Evolutionary conservation across 148 eudicot species (phyloP), one percentile per base, ranked within the genome.

Genomic region (Cornus controversa): DNA sequence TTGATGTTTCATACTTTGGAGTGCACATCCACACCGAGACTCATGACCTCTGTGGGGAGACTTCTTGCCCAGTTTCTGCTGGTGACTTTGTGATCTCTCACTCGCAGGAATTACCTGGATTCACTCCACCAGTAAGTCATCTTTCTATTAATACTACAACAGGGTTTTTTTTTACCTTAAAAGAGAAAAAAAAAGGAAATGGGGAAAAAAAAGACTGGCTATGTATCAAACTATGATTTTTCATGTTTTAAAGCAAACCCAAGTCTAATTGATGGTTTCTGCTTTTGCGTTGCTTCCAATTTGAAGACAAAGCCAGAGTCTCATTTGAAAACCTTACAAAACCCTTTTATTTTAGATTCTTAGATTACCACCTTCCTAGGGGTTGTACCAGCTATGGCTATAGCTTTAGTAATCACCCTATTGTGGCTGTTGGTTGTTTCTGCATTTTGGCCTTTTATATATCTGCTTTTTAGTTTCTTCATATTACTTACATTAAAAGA

Each of bases 41-140:
- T 40, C 86, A 86, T 63, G 95, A 94, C 76, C 86, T 94, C 18
- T 94, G 98, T 70, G 42, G 70, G 23, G 86, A 94, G 86, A 91
- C 93, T 9, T 63, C 87, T 36, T 94, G 98, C 85, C 98, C 98
- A 22, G 79, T 89, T 77, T 72, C 91, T 29, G 58, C 86, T 40
- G 97, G 97, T 67, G 91, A 92, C 74, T 94, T 94, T 79, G 79
- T 87, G 60, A 89, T 94, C 73, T 85, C 98, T 80, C 97, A 91
- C 85, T 86, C 98, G 45, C 91, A 94, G 80, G 85, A 78, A 31
- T 81, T 94, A 80, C 97, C 98, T 40, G 87, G 82, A 57, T 81
- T 45, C 67, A 91, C 97, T 80, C 97, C 97, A 70, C 98, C 98
- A 70, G 98, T 94, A 78, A 92, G 97, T 82, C 78, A 37, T 66